These are phyloP conservation scores for Pelargonium exstipulatum DNA, from an alignment of 441 rosid genomes.

Conservation along the genomic window DNA sequence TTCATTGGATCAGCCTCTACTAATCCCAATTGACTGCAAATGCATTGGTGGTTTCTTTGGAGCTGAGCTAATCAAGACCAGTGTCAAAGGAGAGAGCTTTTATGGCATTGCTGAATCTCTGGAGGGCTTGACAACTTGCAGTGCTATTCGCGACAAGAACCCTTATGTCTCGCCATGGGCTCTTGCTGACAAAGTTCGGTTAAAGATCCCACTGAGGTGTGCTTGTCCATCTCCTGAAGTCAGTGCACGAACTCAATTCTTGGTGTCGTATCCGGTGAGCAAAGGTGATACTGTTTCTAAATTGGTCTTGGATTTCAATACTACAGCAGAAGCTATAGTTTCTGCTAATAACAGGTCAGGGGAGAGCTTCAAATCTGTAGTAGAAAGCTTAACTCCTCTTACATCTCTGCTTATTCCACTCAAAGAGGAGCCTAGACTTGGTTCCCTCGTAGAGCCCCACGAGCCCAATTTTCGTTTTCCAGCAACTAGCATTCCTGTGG, in stretches of 20 bases:
- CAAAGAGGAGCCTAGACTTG: slow-evolving; percentile 34
- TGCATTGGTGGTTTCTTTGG: slow-evolving; percentile 49
- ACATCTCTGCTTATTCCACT: slow-evolving; percentile 60
- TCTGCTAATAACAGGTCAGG: slow-evolving; percentile 49
- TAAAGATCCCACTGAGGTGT: slow-evolving; percentile 54
- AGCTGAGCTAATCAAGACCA: slow-evolving; percentile 45
- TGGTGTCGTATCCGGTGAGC: slow-evolving; percentile 58
- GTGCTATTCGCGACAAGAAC: slow-evolving; percentile 48
- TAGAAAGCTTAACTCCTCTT: slow-evolving; percentile 28
- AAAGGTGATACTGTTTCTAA: slow-evolving; percentile 47
- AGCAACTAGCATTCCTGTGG: slow-evolving; percentile 11
- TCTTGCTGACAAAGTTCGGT: slow-evolving; percentile 35
- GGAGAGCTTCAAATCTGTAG: slow-evolving; percentile 28
- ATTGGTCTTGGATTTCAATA: slow-evolving; percentile 53
- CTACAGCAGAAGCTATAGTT: slow-evolving; percentile 52
- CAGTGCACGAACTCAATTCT: slow-evolving; percentile 26
- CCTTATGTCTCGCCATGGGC: slow-evolving; percentile 40
- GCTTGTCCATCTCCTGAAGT: slow-evolving; percentile 46
- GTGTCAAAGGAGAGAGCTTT: slow-evolving; percentile 57
- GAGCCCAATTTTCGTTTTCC: slow-evolving; percentile 35
- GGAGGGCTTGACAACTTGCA: slow-evolving; percentile 67
- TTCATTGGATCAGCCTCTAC: slow-evolving; percentile 38
- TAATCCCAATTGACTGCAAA: slow-evolving; percentile 57
- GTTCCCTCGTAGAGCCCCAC: slow-evolving; percentile 31
- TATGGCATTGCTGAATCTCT: slow-evolving; percentile 49